A percentile compares a stretch with the other conserved stretches of the same genome.
phyloP scores from a whole-genome alignment of 208 protist genomes.

The Acanthamoeba lenticulata region DNA sequence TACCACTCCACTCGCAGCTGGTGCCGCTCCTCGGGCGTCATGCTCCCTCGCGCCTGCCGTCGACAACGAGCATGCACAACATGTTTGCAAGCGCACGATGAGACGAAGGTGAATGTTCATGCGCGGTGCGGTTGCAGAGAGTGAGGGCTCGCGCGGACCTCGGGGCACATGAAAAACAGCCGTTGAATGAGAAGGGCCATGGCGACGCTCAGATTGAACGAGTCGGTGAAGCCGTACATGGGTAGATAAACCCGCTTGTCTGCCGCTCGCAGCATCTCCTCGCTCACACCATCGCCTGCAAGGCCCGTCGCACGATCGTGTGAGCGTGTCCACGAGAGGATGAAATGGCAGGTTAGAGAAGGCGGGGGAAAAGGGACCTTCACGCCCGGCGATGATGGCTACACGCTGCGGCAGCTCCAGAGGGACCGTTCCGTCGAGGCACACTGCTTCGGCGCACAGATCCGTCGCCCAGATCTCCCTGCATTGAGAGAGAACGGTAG shows the following conservation, averaged over 20 bases:
- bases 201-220: conserved; percentile 66
- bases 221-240: conserved; percentile 65
- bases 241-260: conserved; percentile 36
- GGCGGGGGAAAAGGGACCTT: neutral
- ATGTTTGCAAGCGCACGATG: too few relatives aligned
- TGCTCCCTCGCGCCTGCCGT: neutral
- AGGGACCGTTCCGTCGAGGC: neutral
- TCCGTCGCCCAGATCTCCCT: conserved; percentile 43
- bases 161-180: conserved; percentile 52
- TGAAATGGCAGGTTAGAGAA: neutral
- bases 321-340: neutral
- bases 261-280: conserved; percentile 51
- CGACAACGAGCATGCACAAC: too few relatives aligned
- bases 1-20: conserved; percentile 54
- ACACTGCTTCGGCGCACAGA: neutral
- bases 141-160: too few relatives aligned
- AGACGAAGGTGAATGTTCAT: too few relatives aligned
- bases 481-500: too few relatives aligned
- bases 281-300: conserved; percentile 21
- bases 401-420: neutral
- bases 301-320: neutral
- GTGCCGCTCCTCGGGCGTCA: conserved; percentile 35
- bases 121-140: too few relatives aligned
- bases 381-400: neutral
- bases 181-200: conserved; percentile 45